Percentiles rank a stretch among this genome's conserved stretches.
Evolutionary conservation across 202 grass and related monocot species (phyloP).

Genomic region (Carex arenaria): DNA sequence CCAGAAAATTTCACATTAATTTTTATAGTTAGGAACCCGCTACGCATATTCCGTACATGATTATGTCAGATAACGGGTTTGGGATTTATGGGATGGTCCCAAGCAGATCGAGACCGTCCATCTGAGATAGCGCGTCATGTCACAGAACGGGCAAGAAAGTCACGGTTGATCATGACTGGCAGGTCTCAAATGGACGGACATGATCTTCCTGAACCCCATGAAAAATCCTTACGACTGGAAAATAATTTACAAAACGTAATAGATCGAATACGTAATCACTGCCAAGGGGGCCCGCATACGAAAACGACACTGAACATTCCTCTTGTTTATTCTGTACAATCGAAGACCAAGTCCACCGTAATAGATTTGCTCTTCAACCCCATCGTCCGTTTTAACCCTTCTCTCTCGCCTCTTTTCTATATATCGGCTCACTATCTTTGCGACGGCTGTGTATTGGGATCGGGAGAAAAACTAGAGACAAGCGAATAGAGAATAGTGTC

Average conservation of each 20-base stretch:
- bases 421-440: slow-evolving; percentile 10
- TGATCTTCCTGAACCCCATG: neutral
- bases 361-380: neutral
- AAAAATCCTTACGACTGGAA: neutral
- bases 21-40: neutral
- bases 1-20: too few species aligned
- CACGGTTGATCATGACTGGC: neutral
- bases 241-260: neutral
- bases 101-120: neutral
- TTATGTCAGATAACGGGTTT: neutral
- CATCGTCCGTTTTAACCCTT: neutral
- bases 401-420: slow-evolving; percentile 7
- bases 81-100: neutral
- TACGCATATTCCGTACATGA: neutral
- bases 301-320: neutral
- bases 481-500: slow-evolving; percentile 8
- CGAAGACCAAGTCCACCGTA: neutral
- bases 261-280: neutral
- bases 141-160: neutral
- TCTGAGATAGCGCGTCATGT: neutral
- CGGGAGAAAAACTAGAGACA: neutral
- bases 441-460: slow-evolving; percentile 11
- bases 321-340: neutral
- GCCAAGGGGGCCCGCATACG: neutral
- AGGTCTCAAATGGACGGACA: neutral